Evolutionary conservation across 2,329 filamentous ascomycete genomes (phyloP), one percentile per base, ranked within the genome.

Genomic region (Shiraia sp.): DNA sequence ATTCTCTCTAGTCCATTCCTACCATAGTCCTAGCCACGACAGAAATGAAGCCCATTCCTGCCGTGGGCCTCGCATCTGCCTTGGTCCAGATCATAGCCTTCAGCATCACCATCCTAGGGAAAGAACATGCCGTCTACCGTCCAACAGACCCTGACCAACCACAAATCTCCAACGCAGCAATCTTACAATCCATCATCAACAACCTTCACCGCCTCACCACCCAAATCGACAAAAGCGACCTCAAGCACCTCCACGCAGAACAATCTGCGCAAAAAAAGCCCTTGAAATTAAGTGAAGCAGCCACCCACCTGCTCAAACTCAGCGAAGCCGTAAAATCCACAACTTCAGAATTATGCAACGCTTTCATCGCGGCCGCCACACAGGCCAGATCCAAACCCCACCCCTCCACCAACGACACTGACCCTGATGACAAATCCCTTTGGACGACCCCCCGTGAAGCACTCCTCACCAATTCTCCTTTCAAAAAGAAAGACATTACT

Each of bases 381-480:
- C 54, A 51, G 34, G 51, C 52, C 10, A 52, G 46, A 14, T 55
- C 45, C 22, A 46, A 45, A 22, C 19, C 19, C 19, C 19, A 5
- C 19, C 19, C 8, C 19, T 8, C 19, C 19, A 22, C 19, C 19
- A 22, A 4, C 19, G 4, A 4, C 19, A 8, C 19, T 5, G 26
- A 15, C 12, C 12, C 19, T 4, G 3, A 10, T 9, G 32, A 25
- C 17, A 59, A 64, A 31, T 44, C 51, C 25, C 40, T 44, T 34
- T 63, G 56, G 54, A 30, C 40, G 12, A 59, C 55, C 7, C 42
- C 48, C 12, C 38, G 57, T 15, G 57, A 64, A n/a, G 59, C 56
- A 14, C 35, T 65, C 14, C 45, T 52, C 72, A 22, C 19, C 8
- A 73, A 17, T 65, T 48, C 44, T 2, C 72, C 36, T 42, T 56